These are phyloP conservation scores for Jackrogersella minutella DNA, from an alignment of 495 filamentous ascomycete genomes.

Conservation along the genomic window DNA sequence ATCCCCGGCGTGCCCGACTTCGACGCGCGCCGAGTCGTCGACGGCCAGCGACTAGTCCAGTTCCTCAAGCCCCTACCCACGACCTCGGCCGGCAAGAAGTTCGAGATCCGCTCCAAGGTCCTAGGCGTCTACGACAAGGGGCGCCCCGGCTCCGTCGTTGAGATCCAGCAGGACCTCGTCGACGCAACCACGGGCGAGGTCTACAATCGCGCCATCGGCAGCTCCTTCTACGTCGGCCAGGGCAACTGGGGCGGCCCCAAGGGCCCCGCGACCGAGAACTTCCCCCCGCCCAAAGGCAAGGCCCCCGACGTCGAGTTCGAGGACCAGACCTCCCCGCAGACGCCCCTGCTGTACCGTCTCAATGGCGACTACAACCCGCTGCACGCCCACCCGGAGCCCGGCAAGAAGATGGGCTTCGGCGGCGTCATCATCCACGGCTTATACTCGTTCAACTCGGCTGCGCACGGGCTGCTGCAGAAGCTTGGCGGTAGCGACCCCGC, in stretches of 20 bases:
- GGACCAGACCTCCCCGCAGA: conserved; percentile 71
- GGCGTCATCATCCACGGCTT: conserved; percentile 89
- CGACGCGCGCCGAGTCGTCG: conserved; percentile 76
- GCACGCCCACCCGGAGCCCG: conserved; percentile 83
- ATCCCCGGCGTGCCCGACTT: conserved; percentile 83
- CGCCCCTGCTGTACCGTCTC: conserved; percentile 78
- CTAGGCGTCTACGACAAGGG: conserved; percentile 94
- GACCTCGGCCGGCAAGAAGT: conserved; percentile 72
- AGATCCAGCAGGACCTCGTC: conserved; percentile 79
- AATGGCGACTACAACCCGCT: conserved; percentile 95
- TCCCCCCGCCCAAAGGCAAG: conserved; percentile 73
- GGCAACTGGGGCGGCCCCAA: conserved; percentile 93
- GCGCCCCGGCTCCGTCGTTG: conserved; percentile 80
- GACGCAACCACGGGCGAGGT: conserved; percentile 74
- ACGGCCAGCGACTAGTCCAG: conserved; percentile 83
- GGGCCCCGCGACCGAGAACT: conserved; percentile 78
- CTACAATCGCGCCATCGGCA: conserved; percentile 72
- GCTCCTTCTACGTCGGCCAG: conserved; percentile 82
- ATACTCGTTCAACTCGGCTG: conserved; percentile 81
- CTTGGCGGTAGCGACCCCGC: conserved; percentile 78
- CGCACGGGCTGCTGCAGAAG: conserved; percentile 75
- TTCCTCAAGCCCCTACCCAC: conserved; percentile 81
- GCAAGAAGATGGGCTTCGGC: conserved; percentile 87
- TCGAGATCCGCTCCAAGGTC: conserved; percentile 81
- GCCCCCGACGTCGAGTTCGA: conserved; percentile 77